Evolutionary conservation across 2,329 filamentous ascomycete species (phyloP).

Genomic region (Berkeleyomyces basicola): DNA sequence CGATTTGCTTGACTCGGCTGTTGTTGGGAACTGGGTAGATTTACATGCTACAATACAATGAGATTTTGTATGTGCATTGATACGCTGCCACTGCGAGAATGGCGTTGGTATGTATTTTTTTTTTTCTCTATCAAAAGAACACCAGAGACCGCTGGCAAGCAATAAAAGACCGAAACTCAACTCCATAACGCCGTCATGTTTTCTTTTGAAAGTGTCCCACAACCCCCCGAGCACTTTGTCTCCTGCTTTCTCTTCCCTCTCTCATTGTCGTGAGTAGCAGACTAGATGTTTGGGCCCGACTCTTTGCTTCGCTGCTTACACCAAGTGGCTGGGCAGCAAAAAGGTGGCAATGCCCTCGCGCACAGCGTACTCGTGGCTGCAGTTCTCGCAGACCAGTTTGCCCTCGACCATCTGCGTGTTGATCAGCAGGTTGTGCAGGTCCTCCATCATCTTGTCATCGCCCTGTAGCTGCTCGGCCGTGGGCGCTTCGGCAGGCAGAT

Average conservation of each 20-base stretch:
- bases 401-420: conserved; percentile 85
- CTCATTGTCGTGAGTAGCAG: background rate
- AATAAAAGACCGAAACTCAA: background rate
- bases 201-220: background rate
- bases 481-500: conserved; percentile 48
- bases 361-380: conserved; percentile 83
- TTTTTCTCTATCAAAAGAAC: background rate
- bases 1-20: background rate
- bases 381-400: conserved; percentile 77
- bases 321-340: conserved; percentile 79
- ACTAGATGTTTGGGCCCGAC: background rate
- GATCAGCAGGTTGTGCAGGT: conserved; percentile 66
- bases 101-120: background rate
- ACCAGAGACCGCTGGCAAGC: background rate
- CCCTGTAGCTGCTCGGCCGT: conserved; percentile 42
- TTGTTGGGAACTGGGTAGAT: background rate
- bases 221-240: background rate
- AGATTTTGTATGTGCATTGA: background rate
- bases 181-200: background rate
- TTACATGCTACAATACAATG: background rate
- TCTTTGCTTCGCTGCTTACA: conserved; percentile 25
- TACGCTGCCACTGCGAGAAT: background rate
- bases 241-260: background rate
- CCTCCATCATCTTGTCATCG: conserved; percentile 54
- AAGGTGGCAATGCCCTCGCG: conserved; percentile 97